A percentile compares a stretch with the other conserved stretches of the same genome.
phyloP scores from a whole-genome alignment of 164 flowering plant species.

The Umbellularia californica region DNA sequence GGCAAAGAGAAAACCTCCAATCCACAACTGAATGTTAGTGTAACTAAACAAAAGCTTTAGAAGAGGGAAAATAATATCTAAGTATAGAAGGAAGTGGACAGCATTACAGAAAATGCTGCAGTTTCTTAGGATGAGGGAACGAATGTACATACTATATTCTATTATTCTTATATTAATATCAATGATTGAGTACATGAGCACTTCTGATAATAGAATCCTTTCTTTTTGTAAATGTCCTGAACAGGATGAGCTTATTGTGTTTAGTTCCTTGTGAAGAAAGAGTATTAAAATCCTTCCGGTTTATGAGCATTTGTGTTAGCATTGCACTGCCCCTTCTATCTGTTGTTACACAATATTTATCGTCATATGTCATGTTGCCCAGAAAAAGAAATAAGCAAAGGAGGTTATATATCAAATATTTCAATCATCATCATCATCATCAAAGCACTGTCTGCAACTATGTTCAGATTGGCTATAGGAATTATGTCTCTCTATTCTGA shows the following conservation, averaged over 20 bases:
- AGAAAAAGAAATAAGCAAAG: not conserved
- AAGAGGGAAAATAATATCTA: not conserved
- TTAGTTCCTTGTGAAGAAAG: too few relatives aligned
- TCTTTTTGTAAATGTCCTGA: conserved; percentile 7
- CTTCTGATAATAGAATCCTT: not conserved
- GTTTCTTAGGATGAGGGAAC: conserved; percentile 38
- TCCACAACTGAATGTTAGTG: conserved; percentile 49
- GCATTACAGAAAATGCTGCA: conserved; percentile 57
- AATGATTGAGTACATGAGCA: conserved; percentile 16
- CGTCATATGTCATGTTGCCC: not conserved
- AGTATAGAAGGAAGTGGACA: conserved; percentile 18
- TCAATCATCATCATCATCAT: too few relatives aligned
- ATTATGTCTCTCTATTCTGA: too few relatives aligned
- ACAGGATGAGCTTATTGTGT: too few relatives aligned
- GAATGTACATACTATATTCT: conserved; percentile 27
- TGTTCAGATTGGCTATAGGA: too few relatives aligned
- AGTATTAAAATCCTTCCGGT: not conserved
- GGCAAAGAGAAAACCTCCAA: conserved; percentile 71
- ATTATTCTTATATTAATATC: conserved; percentile 17
- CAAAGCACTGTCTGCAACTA: too few relatives aligned
- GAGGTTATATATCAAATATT: too few relatives aligned
- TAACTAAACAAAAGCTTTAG: not conserved
- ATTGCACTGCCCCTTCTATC: too few relatives aligned
- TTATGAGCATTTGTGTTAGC: not conserved
- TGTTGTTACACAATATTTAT: not conserved